These are phyloP conservation scores for Acanthochlamys bracteata DNA, from an alignment of 106 monocot genomes.

Conservation along the genomic window DNA sequence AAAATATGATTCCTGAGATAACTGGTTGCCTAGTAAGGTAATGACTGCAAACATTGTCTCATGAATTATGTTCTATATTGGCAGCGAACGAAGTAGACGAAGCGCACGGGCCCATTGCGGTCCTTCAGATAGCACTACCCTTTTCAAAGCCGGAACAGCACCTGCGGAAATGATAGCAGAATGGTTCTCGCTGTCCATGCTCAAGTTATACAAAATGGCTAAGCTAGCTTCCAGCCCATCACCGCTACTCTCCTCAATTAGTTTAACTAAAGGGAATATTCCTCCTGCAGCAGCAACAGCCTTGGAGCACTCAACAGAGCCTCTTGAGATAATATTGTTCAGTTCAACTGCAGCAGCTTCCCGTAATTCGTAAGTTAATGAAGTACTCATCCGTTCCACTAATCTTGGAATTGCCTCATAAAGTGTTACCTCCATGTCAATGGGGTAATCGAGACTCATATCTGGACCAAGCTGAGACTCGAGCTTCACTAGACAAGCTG, in stretches of 20 bases:
- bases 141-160: conserved; percentile 43
- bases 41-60: too few relatives aligned
- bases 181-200: conserved; percentile 86
- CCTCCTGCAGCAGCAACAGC: conserved; percentile 56
- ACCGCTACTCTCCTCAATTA: conserved; percentile 37
- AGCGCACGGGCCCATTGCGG: conserved; percentile 61
- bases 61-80: conserved; percentile 18
- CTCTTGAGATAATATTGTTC: conserved; percentile 47
- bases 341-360: conserved; percentile 49
- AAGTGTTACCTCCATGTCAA: conserved; percentile 49
- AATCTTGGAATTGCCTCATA: conserved; percentile 74
- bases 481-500: conserved; percentile 69
- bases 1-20: too few relatives aligned
- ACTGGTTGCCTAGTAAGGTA: too few relatives aligned
- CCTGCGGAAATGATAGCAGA: conserved; percentile 65
- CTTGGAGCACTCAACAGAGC: conserved; percentile 33
- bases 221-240: conserved; percentile 48
- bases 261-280: conserved; percentile 50
- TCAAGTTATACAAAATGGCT: conserved; percentile 48
- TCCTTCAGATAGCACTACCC: conserved; percentile 48
- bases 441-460: conserved; percentile 2
- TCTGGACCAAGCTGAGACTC: conserved; percentile 18
- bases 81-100: conserved; percentile 48
- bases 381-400: conserved; percentile 44
- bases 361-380: conserved; percentile 22